Evolutionary conservation across 805 yeast species (phyloP).

Genomic region (Wickerhamomyces rabaulensis): DNA sequence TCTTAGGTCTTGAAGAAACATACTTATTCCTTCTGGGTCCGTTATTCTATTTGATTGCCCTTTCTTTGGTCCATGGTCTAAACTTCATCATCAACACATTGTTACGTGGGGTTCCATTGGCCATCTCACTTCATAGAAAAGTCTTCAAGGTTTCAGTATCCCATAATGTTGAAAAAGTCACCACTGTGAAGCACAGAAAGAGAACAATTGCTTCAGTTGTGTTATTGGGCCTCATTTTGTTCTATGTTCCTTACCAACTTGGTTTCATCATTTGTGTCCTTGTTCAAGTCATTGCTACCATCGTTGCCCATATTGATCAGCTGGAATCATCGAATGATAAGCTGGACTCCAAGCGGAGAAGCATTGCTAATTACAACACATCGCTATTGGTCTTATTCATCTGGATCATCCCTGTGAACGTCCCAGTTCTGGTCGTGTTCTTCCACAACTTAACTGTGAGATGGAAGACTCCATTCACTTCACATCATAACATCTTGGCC

Average conservation of each 20-base stretch:
- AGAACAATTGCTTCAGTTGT: slow-evolving; percentile 16
- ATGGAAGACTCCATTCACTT: slow-evolving; percentile 81
- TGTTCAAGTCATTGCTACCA: slow-evolving; percentile 51
- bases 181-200: slow-evolving; percentile 9
- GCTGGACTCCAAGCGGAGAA: slow-evolving; percentile 17
- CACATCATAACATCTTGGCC: slow-evolving; percentile 80
- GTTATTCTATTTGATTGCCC: slow-evolving; percentile 42
- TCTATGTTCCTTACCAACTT: slow-evolving; percentile 78
- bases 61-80: slow-evolving; percentile 32
- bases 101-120: neutral
- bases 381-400: slow-evolving; percentile 62
- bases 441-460: slow-evolving; percentile 69
- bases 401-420: slow-evolving; percentile 74
- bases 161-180: neutral
- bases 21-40: slow-evolving; percentile 56
- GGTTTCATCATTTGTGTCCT: slow-evolving; percentile 58
- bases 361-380: slow-evolving; percentile 53
- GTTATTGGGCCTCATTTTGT: slow-evolving; percentile 42
- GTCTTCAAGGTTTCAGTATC: neutral
- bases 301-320: slow-evolving; percentile 27
- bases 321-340: slow-evolving; percentile 11
- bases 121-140: neutral
- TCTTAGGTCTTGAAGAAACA: slow-evolving; percentile 59
- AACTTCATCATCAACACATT: neutral
- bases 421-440: slow-evolving; percentile 77